These are phyloP conservation scores for Anaeromyces robustus DNA, from an alignment of 192 early-diverging fungal species.

Conservation along the genomic window DNA sequence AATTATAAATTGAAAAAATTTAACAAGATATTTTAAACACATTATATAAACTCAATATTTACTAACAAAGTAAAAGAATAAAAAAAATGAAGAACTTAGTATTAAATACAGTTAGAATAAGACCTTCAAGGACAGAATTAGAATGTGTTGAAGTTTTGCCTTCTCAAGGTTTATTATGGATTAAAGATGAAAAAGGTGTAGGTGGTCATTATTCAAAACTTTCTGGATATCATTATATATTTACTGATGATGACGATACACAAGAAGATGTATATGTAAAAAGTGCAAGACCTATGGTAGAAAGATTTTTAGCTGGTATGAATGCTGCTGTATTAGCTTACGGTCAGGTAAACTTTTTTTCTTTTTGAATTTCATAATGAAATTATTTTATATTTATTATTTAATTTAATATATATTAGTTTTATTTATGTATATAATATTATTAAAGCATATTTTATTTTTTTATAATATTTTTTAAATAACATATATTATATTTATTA, in stretches of 20 bases:
- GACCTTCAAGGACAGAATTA: not conserved
- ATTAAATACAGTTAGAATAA: not conserved
- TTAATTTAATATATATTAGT: too few relatives aligned
- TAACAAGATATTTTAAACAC: too few relatives aligned
- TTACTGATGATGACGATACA: not conserved
- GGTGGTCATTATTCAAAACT: not conserved
- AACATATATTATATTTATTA: too few relatives aligned
- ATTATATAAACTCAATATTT: too few relatives aligned
- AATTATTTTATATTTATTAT: not conserved
- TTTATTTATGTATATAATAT: too few relatives aligned
- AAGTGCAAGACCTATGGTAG: not conserved
- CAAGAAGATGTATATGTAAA: not conserved
- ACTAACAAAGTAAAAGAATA: too few relatives aligned
- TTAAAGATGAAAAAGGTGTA: not conserved
- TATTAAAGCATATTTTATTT: too few relatives aligned
- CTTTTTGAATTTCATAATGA: too few relatives aligned
- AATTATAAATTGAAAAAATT: too few relatives aligned
- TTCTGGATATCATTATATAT: not conserved
- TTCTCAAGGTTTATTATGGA: not conserved
- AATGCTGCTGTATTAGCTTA: not conserved
- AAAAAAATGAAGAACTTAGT: not conserved
- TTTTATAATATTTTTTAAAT: too few relatives aligned
- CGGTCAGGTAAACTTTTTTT: not conserved
- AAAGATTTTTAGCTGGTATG: not conserved
- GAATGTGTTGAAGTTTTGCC: not conserved